Evolutionary conservation across 1,284 basidiomycete genomes (phyloP).

Genomic region (Agaricales sp.): DNA sequence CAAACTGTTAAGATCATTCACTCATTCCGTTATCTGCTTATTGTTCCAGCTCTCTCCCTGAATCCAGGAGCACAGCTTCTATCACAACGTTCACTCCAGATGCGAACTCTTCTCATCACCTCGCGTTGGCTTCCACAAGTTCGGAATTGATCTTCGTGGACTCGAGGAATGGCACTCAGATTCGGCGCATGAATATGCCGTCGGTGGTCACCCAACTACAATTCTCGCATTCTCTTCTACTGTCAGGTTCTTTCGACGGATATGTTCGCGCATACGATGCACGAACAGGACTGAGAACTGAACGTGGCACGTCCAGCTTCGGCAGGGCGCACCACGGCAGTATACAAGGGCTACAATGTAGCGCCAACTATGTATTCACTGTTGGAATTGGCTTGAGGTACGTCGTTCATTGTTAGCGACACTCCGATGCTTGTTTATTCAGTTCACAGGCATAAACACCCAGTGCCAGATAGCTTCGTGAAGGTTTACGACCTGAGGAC

Average conservation of each 20-base stretch:
- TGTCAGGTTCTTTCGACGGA: constrained; percentile 80
- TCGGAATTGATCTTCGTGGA: constrained; percentile 68
- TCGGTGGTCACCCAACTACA: constrained; percentile 58
- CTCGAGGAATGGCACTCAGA: constrained; percentile 57
- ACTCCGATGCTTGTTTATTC: constrained; percentile 10
- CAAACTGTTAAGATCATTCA: too few species aligned
- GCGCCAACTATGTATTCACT: constrained; percentile 73
- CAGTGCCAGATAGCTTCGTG: constrained; percentile 85
- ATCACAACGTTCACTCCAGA: background rate
- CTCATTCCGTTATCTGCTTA: constrained; percentile 17
- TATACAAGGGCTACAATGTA: constrained; percentile 73
- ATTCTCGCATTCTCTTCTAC: constrained; percentile 51
- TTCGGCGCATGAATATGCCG: constrained; percentile 46
- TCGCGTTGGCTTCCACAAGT: constrained; percentile 54
- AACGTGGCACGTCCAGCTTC: constrained; percentile 33
- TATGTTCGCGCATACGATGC: constrained; percentile 80
- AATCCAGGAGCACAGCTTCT: background rate
- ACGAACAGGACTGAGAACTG: constrained; percentile 47
- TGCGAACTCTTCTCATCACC: constrained; percentile 37
- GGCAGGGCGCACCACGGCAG: constrained; percentile 76
- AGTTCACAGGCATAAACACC: constrained; percentile 65
- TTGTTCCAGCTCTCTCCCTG: constrained; percentile 17
- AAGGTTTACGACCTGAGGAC: constrained; percentile 88
- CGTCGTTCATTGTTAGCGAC: constrained; percentile 9
- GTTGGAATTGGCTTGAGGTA: constrained; percentile 84